Base-by-base conservation (phyloP, 2,329 filamentous ascomycete genomes). In the Epicoccum sorghinum region DNA sequence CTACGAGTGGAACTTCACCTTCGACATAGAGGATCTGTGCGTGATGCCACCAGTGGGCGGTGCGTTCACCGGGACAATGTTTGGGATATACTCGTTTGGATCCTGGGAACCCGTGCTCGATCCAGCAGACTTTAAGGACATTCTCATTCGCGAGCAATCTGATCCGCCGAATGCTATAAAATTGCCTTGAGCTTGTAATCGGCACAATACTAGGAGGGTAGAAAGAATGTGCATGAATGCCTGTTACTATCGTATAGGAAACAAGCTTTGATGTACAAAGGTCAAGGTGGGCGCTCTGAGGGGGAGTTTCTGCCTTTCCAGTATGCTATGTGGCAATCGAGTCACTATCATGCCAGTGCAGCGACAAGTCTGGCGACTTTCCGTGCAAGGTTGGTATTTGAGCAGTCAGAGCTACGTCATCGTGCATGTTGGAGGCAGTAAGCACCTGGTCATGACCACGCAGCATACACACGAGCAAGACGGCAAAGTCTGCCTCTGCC, bases 21-120 rank as follows among this genome's bases (percentile, higher is more conserved):
- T 77, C 13, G 54, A 66, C 4, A 77, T 71, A 13, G 47, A 60
- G 18, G 52, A 59, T 12, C 72, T 79, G 57, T 77, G 75, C 2
- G 53, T 67, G 13, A 59, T 69, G 30, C 74, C 78, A 2, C 70
- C 70, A 0, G 64, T 79, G 8, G 78, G 78, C 0, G 70, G 70
- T 14, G 64, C 73, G 2, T 80, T 79, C 30, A 79, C 77, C 1
- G 78, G 78, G 0, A 75, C 77, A 66, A 79, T 80, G 77, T 60
- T 80, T 42, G 78, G 79, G 0, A n/a, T 80, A 10, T 80, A 80
- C 61, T 67, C 75, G 1, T 78, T 76, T 59, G 78, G 76, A 4
- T 72, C 77, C 36, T 60, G 73, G 14, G 72, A 80, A 47, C 65
- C 69, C 14, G 77, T 74, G 32, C 61, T 78, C 7, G 62, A 58